Base-by-base conservation (phyloP, 106 monocot genomes). In the Platanthera zijinensis region DNA sequence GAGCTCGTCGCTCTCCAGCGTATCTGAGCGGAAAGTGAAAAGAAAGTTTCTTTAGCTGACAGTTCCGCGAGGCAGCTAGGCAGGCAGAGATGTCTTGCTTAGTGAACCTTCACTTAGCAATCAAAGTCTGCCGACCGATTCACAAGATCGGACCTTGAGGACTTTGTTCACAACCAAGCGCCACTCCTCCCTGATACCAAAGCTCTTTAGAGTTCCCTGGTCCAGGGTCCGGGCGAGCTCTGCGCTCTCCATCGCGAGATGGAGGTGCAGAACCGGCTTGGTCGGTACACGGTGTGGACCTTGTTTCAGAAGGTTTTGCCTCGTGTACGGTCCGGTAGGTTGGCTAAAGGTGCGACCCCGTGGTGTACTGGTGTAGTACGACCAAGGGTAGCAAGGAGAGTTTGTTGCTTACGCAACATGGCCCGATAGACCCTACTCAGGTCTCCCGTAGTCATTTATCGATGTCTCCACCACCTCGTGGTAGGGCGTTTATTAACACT, bases 401-500 rank as follows among this genome's bases (percentile, higher is more conserved):
- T 59, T 59, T 59, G 57, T 59, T 59, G 57, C 57, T 59, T 19
- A 59, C 57, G 5, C 18, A 59, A 59, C 57, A 59, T 59, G 57
- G 57, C 57, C 57, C 19, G 39, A 39, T 39, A 39, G 39, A 59
- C 57, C 57, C 57, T 59, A 59, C 64, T 28, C 64, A 64, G 64
- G 64, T 64, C 64, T 64, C 10, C 64, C 64, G 25, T 64, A 64
- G 64, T 64, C 7, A 64, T 64, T 64, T 64, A 22, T 64, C 64
- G 64, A 64, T 64, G 64, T 28, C 64, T 64, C 64, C 64, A 64
- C 64, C 64, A 64, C 64, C 25, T 64, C 25, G 64, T 22, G 64
- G 28, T 64, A 64, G 25, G 64, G 25, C 25, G 30, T 64, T 64
- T 64, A 1, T 53, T 8, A 53, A 10, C 6, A 10, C 52, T 53